These are phyloP conservation scores for Rhizopogon salebrosus DNA, from an alignment of 768 basidiomycete genomes.

Conservation along the genomic window DNA sequence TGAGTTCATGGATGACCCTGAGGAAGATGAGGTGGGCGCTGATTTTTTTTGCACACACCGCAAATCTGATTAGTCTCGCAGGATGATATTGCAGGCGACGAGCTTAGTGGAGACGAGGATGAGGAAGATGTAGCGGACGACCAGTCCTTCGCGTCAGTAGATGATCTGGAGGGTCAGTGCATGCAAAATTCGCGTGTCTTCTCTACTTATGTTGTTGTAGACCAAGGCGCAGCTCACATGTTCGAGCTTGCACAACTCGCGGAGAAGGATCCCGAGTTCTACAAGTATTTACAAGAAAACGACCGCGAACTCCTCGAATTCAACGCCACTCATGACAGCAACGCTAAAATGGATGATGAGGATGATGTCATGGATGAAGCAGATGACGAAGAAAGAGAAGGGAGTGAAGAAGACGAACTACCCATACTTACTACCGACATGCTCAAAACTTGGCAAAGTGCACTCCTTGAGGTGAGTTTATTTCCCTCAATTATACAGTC, in stretches of 20 bases:
- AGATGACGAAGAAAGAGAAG: constrained; percentile 38
- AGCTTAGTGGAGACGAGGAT: constrained; percentile 38
- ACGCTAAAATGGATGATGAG: constrained; percentile 41
- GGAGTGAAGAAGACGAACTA: constrained; percentile 34
- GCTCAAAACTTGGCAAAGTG: constrained; percentile 82
- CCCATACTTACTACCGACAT: constrained; percentile 65
- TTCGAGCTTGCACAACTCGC: constrained; percentile 82
- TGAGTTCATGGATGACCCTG: constrained; percentile 57
- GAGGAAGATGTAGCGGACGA: constrained; percentile 45
- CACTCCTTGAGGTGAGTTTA: constrained; percentile 66
- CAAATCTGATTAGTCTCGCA: constrained; percentile 5
- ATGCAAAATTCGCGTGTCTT: background rate
- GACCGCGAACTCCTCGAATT: constrained; percentile 90
- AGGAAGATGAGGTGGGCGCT: constrained; percentile 24
- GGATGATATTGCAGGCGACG: constrained; percentile 18
- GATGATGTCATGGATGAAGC: constrained; percentile 39
- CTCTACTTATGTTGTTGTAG: constrained; percentile 28
- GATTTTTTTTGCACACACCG: background rate
- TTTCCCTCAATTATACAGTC: background rate
- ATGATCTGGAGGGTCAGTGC: constrained; percentile 63
- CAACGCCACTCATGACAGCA: constrained; percentile 37
- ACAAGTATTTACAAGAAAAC: constrained; percentile 95
- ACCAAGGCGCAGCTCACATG: constrained; percentile 71
- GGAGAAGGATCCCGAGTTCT: constrained; percentile 98
- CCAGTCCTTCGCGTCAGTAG: constrained; percentile 72